Conservation (phyloP, 257 asterid species). For the Buddleja alternifolia region DNA sequence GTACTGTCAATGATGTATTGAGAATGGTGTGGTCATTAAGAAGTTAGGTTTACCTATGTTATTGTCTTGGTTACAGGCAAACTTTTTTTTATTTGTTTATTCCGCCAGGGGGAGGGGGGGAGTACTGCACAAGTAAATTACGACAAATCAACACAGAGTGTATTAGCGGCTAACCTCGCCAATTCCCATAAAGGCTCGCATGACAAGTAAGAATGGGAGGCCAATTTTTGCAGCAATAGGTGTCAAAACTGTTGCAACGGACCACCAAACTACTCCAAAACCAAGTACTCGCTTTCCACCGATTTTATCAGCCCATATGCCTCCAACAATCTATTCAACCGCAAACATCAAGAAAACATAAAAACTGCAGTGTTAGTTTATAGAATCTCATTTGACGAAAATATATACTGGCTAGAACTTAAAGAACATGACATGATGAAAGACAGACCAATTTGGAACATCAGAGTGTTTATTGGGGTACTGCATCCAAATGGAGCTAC, state of each 20-base stretch:
- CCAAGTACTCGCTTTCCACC: conserved; percentile 96
- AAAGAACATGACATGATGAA: conserved; percentile 7
- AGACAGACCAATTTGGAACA: not conserved
- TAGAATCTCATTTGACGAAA: conserved; percentile 1
- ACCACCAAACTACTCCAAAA: conserved; percentile 99
- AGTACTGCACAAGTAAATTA: too few relatives aligned
- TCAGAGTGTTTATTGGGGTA: not conserved
- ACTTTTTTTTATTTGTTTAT: too few relatives aligned
- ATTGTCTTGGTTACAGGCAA: not conserved
- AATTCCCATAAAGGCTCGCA: conserved; percentile 98
- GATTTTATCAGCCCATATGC: conserved; percentile 98
- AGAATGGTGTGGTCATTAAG: too few relatives aligned
- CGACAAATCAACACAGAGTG: not conserved
- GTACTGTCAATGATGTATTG: too few relatives aligned
- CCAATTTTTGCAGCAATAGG: conserved; percentile 93
- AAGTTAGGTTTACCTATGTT: not conserved
- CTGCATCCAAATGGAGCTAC: conserved; percentile 5
- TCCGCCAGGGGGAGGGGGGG: too few relatives aligned
- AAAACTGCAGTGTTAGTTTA: not conserved
- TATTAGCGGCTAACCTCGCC: conserved; percentile 78
- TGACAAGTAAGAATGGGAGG: conserved; percentile 80
- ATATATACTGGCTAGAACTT: not conserved
- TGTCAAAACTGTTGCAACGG: conserved; percentile 94
- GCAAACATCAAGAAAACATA: conserved; percentile 19
- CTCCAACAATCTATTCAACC: conserved; percentile 78